Percentiles rank a stretch among this genome's conserved stretches.
phyloP scores from a whole-genome alignment of 306 rosid genomes.

The Acacia crassicarpa region DNA sequence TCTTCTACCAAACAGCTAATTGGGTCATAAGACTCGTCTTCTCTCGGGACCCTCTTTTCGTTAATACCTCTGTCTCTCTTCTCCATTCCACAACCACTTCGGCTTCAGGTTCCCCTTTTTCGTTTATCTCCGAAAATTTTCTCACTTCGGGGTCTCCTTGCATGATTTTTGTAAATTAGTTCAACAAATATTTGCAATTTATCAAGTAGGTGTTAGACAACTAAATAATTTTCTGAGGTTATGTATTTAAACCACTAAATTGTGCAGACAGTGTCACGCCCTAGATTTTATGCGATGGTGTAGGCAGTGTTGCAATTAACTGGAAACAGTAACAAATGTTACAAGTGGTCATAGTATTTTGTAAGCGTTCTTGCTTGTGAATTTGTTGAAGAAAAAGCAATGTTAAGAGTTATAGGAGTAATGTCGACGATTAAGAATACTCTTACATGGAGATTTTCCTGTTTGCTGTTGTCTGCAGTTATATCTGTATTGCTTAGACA shows the following conservation, averaged over 20 bases:
- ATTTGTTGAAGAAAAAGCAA: background rate
- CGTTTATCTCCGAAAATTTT: background rate
- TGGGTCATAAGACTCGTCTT: conserved; percentile 46
- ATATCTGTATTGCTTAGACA: conserved; percentile 59
- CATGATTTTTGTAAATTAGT: background rate
- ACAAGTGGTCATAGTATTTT: background rate
- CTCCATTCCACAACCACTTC: conserved; percentile 76
- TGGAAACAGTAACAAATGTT: background rate
- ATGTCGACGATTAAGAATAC: too few species aligned
- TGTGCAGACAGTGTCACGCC: background rate
- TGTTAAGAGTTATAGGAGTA: background rate
- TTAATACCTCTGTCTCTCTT: conserved; percentile 89
- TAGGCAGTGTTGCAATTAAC: background rate
- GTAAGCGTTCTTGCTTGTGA: background rate
- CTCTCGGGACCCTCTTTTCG: conserved; percentile 67
- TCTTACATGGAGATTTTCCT: conserved; percentile 19
- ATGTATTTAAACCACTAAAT: background rate
- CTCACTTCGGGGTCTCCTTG: background rate
- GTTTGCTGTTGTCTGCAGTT: conserved; percentile 51
- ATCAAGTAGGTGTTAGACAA: background rate
- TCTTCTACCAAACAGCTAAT: conserved; percentile 68
- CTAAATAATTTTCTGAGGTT: background rate
- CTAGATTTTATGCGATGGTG: background rate
- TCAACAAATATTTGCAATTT: background rate
- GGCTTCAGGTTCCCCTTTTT: conserved; percentile 55